A percentile compares a stretch with the other conserved stretches of the same genome.
Evolutionary conservation across 2,329 filamentous ascomycete genomes (phyloP).

Genomic region (Nemania sp.): DNA sequence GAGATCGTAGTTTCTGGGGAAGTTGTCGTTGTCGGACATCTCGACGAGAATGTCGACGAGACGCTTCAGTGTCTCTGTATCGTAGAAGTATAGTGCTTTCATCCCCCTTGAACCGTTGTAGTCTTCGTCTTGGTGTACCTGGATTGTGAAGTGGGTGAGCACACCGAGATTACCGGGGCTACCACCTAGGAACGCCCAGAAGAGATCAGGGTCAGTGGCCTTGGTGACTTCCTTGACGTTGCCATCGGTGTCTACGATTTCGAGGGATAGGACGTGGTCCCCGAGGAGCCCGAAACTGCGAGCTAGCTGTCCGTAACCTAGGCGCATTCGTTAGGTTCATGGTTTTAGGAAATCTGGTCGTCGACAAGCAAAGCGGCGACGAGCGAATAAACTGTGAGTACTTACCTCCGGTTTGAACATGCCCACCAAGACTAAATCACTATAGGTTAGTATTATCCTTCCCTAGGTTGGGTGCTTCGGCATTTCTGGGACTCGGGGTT

Average conservation of each 20-base stretch:
- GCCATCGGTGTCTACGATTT: slow-evolving; percentile 62
- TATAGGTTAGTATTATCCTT: slow-evolving; percentile 19
- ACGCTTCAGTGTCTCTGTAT: slow-evolving; percentile 52
- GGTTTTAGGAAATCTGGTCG: background rate
- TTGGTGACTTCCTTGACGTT: slow-evolving; percentile 59
- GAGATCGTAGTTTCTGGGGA: slow-evolving; percentile 61
- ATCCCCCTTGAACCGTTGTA: slow-evolving; percentile 57
- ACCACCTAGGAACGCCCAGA: slow-evolving; percentile 69
- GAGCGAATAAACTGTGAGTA: background rate
- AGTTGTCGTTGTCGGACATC: slow-evolving; percentile 58
- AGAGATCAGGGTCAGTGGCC: slow-evolving; percentile 65
- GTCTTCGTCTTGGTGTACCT: slow-evolving; percentile 55
- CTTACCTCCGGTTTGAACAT: slow-evolving; percentile 60
- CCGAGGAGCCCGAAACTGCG: slow-evolving; percentile 65
- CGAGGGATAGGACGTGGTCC: slow-evolving; percentile 63
- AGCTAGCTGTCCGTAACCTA: slow-evolving; percentile 58
- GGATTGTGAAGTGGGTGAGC: slow-evolving; percentile 65
- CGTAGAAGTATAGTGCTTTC: slow-evolving; percentile 58
- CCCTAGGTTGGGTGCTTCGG: no score
- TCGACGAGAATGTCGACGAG: slow-evolving; percentile 56
- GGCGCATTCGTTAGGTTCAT: slow-evolving; percentile 17
- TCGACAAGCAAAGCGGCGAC: background rate
- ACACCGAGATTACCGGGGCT: slow-evolving; percentile 70
- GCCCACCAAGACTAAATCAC: slow-evolving; percentile 54
- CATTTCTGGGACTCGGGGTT: background rate